phyloP scores from a whole-genome alignment of 495 filamentous ascomycete species.

The Neurospora sp. region DNA sequence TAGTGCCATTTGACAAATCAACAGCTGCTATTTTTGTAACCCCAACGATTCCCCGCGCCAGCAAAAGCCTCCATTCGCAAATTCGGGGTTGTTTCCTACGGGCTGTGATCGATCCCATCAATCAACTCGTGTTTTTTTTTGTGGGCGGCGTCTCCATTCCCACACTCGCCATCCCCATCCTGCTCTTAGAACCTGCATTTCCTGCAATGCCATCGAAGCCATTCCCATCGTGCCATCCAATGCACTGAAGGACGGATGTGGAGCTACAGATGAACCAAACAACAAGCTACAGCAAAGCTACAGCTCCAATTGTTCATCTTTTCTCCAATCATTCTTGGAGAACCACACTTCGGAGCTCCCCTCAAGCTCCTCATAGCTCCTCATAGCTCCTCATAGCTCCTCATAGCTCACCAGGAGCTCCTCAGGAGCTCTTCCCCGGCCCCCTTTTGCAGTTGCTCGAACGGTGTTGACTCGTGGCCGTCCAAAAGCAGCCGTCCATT shows the following conservation, averaged over 20 bases:
- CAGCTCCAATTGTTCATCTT: not conserved
- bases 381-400: not conserved
- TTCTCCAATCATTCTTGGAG: not conserved
- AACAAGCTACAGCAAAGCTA: not conserved
- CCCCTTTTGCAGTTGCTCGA: not conserved
- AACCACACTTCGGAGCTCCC: not conserved
- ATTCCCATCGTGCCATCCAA: not conserved
- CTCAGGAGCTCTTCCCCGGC: not conserved
- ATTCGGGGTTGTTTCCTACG: not conserved
- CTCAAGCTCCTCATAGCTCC: not conserved
- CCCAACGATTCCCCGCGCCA: not conserved
- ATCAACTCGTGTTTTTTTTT: not conserved
- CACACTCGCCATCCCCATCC: not conserved
- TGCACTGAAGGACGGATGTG: not conserved
- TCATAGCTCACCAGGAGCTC: not conserved
- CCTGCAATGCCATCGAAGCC: not conserved
- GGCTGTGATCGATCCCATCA: not conserved
- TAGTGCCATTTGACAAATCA: not conserved
- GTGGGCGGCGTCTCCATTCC: not conserved
- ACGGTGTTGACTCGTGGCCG: not conserved
- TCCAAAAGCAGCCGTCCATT: not conserved
- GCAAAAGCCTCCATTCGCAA: not conserved
- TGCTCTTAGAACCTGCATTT: not conserved
- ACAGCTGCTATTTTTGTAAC: not conserved
- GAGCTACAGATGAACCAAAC: not conserved